Percentiles rank a stretch among this genome's conserved stretches.
Conservation (phyloP, 2,329 filamentous ascomycete genomes). For the Ascochyta fabae region DNA sequence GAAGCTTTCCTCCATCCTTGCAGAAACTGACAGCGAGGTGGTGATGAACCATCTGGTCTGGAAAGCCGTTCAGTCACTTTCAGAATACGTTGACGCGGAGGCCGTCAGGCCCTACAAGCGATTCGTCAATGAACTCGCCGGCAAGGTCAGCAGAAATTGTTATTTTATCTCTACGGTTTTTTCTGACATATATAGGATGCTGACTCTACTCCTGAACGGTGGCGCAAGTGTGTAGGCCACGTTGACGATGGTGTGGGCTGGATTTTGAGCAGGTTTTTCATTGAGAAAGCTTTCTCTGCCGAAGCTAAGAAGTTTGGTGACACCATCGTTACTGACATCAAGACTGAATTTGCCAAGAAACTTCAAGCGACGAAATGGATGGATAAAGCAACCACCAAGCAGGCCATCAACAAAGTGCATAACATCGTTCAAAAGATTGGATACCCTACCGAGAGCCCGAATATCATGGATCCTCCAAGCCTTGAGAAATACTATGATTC, state of each 20-base stretch:
- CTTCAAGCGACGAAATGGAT: constrained; percentile 69
- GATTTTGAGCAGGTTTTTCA: constrained; percentile 74
- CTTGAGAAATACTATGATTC: constrained; percentile 64
- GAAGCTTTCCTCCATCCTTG: constrained; percentile 63
- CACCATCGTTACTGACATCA: constrained; percentile 73
- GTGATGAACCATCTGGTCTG: constrained; percentile 69
- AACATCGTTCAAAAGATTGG: constrained; percentile 74
- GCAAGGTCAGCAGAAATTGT: constrained; percentile 49
- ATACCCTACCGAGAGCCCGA: constrained; percentile 67
- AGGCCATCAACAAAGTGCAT: constrained; percentile 69
- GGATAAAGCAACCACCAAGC: constrained; percentile 64
- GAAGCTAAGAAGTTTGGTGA: constrained; percentile 71
- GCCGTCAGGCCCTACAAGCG: constrained; percentile 65
- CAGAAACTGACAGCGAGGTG: constrained; percentile 60
- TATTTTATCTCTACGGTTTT: not conserved
- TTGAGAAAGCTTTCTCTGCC: constrained; percentile 71
- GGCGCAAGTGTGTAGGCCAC: constrained; percentile 67
- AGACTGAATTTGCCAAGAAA: constrained; percentile 68
- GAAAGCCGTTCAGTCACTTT: constrained; percentile 65
- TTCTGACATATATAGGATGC: constrained; percentile 55
- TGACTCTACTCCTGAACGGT: constrained; percentile 67
- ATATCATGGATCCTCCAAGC: constrained; percentile 64
- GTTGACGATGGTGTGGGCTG: constrained; percentile 67
- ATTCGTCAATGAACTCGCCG: constrained; percentile 67
- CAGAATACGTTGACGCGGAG: constrained; percentile 63